Conservation (phyloP, 352 stramenopile species). For the Globisporangium polare region DNA sequence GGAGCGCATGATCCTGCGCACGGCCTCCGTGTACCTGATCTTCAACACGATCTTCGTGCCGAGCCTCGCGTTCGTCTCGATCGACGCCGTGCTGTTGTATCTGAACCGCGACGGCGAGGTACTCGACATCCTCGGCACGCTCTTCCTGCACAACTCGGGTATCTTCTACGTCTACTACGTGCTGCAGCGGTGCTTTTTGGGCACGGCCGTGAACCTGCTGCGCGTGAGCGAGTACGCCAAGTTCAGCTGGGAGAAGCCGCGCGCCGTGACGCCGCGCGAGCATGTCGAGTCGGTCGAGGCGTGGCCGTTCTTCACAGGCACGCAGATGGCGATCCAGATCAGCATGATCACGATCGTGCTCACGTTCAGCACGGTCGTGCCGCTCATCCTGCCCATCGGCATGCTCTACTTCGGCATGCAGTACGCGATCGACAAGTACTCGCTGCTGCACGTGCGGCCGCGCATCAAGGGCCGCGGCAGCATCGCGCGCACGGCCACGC, state of each 20-base stretch:
- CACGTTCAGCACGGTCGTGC: constrained; percentile 83
- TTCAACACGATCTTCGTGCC: constrained; percentile 89
- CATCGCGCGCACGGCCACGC: constrained; percentile 75
- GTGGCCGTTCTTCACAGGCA: constrained; percentile 82
- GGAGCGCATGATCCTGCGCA: constrained; percentile 77
- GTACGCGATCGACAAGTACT: constrained; percentile 84
- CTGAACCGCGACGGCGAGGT: constrained; percentile 70
- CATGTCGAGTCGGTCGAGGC: constrained; percentile 67
- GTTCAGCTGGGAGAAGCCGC: constrained; percentile 76
- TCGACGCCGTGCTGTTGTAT: constrained; percentile 79
- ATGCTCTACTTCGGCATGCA: constrained; percentile 85
- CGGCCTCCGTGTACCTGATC: constrained; percentile 76
- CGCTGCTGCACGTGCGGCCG: constrained; percentile 69
- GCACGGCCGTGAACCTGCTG: constrained; percentile 69
- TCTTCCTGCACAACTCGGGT: constrained; percentile 87
- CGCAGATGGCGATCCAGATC: constrained; percentile 81
- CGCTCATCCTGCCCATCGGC: constrained; percentile 75
- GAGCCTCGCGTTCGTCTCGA: constrained; percentile 83
- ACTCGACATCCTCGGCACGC: constrained; percentile 73
- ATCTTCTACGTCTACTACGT: constrained; percentile 89
- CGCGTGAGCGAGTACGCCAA: constrained; percentile 77
- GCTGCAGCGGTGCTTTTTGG: constrained; percentile 78
- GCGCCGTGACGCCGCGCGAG: constrained; percentile 69
- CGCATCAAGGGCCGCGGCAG: constrained; percentile 81
- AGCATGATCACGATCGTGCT: constrained; percentile 80